A percentile compares a stretch with the other conserved stretches of the same genome.
These are phyloP conservation scores for Monosporozyma unispora DNA, from an alignment of 805 yeast species.

Conservation along the genomic window DNA sequence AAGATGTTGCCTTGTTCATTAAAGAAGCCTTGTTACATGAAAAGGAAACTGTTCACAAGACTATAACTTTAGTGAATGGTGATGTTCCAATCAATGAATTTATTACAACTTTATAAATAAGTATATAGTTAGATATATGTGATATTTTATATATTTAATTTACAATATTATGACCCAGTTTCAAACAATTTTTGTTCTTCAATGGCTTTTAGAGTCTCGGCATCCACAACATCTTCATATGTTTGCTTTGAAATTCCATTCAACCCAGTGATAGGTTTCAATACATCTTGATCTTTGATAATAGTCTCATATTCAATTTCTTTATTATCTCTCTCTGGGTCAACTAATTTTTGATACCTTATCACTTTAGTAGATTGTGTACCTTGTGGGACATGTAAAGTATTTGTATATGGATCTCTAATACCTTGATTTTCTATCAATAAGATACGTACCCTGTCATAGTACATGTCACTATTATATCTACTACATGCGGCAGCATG, in stretches of 20 bases:
- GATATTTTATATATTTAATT: not conserved
- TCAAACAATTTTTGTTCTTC: conserved; percentile 51
- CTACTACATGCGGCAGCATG: conserved; percentile 72
- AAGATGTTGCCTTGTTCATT: conserved; percentile 47
- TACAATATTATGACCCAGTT: conserved; percentile 6
- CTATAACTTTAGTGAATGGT: conserved; percentile 40
- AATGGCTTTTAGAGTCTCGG: conserved; percentile 51
- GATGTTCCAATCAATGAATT: conserved; percentile 24
- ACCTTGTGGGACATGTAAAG: conserved; percentile 57
- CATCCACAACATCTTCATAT: conserved; percentile 49
- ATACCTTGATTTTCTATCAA: conserved; percentile 42
- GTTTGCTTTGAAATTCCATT: conserved; percentile 47
- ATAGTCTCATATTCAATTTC: conserved; percentile 41
- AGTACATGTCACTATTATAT: conserved; percentile 54
- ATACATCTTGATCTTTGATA: conserved; percentile 38
- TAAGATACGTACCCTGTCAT: conserved; percentile 45
- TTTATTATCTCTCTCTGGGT: conserved; percentile 16
- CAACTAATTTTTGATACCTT: conserved; percentile 15
- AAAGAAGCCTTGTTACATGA: conserved; percentile 31
- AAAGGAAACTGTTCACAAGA: conserved; percentile 34
- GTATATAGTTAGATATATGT: not conserved
- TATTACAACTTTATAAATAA: conserved; percentile 4
- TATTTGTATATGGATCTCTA: conserved; percentile 80
- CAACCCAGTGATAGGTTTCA: conserved; percentile 53
- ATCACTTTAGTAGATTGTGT: conserved; percentile 60